Evolutionary conservation across 768 basidiomycete species (phyloP).

Genomic region (Pleurotus salmoneostramineus): DNA sequence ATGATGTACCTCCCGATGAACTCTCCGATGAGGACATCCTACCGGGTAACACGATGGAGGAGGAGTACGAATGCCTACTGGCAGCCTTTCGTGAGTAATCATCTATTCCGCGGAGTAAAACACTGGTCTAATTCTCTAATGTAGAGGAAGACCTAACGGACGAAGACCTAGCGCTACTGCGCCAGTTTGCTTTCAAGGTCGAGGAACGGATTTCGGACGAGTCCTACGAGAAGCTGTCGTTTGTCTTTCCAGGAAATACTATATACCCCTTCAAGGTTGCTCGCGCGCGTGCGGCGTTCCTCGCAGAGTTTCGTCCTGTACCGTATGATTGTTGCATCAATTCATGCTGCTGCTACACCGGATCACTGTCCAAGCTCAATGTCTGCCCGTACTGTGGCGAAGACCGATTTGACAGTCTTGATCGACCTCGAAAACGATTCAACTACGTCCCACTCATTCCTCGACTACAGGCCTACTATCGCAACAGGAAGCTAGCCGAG

Average conservation of each 20-base stretch:
- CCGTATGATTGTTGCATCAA: constrained; percentile 37
- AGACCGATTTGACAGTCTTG: constrained; percentile 16
- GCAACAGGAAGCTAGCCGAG: constrained; percentile 15
- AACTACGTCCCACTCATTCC: constrained; percentile 35
- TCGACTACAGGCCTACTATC: constrained; percentile 23
- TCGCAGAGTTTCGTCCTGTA: constrained; percentile 27
- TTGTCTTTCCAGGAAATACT: constrained; percentile 16
- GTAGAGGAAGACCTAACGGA: constrained; percentile 15
- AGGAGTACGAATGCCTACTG: no score
- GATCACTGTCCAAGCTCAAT: constrained; percentile 19
- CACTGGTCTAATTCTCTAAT: no score
- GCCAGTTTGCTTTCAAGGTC: constrained; percentile 24
- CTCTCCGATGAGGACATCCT: no score
- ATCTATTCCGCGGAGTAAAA: no score
- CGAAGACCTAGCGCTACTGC: constrained; percentile 20
- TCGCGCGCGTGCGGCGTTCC: constrained; percentile 18
- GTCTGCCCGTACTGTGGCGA: constrained; percentile 32
- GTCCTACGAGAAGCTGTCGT: constrained; percentile 20
- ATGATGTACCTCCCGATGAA: no score
- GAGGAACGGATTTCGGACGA: constrained; percentile 20
- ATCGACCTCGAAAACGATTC: constrained; percentile 22
- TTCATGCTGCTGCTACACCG: constrained; percentile 35
- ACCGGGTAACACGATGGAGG: no score
- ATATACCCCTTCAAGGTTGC: constrained; percentile 16
- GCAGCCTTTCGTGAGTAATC: no score